These are phyloP conservation scores for Trichoderma sp. DNA, from an alignment of 2,329 filamentous ascomycete genomes.

Conservation along the genomic window DNA sequence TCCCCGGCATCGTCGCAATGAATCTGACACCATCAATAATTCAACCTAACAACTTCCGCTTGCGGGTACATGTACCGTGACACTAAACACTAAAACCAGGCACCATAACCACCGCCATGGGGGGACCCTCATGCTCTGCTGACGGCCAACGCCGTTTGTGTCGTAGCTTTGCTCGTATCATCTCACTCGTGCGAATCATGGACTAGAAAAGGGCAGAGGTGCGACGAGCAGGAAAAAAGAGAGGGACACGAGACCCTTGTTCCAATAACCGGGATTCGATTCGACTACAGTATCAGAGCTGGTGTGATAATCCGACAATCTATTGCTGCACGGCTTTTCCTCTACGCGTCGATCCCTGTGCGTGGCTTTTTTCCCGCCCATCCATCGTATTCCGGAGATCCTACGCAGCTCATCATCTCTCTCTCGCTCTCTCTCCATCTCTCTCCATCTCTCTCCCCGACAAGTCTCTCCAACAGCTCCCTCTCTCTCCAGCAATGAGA, in stretches of 20 bases:
- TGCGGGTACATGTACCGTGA: not conserved
- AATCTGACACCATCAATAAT: not conserved
- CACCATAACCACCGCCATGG: not conserved
- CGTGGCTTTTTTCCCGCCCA: not conserved
- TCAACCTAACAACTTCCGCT: not conserved
- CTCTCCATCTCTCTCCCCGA: not conserved
- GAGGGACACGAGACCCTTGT: not conserved
- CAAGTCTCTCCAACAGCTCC: not conserved
- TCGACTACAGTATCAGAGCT: not conserved
- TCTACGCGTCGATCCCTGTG: not conserved
- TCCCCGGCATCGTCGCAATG: not conserved
- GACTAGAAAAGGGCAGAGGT: not conserved
- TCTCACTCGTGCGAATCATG: not conserved
- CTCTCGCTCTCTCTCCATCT: too few species aligned
- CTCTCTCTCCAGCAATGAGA: not conserved
- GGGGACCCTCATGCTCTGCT: not conserved
- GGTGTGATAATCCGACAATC: not conserved
- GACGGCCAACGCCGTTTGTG: not conserved
- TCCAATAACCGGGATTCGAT: not conserved
- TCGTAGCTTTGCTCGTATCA: not conserved
- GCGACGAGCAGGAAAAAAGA: not conserved
- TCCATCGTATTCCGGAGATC: too few species aligned
- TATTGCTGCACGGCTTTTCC: not conserved
- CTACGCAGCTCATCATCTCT: too few species aligned
- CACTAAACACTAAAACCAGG: not conserved